Evolutionary conservation across 495 filamentous ascomycete genomes (phyloP).

Genomic region (Aspergillus cavernicola): DNA sequence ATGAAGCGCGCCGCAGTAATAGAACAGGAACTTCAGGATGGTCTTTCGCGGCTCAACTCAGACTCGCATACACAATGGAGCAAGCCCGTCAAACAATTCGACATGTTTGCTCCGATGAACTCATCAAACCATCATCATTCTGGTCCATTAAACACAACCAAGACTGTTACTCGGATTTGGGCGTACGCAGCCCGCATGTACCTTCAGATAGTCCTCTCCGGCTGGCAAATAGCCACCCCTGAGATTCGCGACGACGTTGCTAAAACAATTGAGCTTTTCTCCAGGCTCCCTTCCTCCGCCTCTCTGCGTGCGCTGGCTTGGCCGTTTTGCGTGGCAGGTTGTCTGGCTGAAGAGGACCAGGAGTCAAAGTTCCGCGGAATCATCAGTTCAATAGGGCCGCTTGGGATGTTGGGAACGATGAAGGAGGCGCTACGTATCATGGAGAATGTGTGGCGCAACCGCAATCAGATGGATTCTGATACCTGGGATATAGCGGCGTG

Average conservation of each 20-base stretch:
- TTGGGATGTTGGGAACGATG: background rate
- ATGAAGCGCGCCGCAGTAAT: background rate
- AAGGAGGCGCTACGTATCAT: background rate
- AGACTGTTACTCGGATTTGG: background rate
- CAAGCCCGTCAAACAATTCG: background rate
- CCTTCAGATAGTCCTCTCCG: background rate
- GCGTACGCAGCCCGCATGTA: background rate
- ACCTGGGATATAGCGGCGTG: slow-evolving; percentile 2
- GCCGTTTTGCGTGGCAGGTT: slow-evolving; percentile 3
- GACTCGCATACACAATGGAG: background rate
- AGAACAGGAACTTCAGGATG: background rate
- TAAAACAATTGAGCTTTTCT: background rate
- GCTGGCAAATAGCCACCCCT: background rate
- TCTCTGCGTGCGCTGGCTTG: background rate
- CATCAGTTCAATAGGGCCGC: background rate
- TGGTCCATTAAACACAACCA: background rate
- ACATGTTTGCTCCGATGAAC: background rate
- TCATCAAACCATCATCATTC: background rate
- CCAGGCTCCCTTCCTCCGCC: background rate
- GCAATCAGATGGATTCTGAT: background rate
- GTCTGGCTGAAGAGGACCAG: background rate
- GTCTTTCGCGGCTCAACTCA: background rate
- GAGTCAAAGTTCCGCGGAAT: background rate
- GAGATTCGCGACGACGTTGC: background rate
- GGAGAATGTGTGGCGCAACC: background rate